Conservation (phyloP, 192 early-diverging fungal species). For the Backusella liffmaniae region DNA sequence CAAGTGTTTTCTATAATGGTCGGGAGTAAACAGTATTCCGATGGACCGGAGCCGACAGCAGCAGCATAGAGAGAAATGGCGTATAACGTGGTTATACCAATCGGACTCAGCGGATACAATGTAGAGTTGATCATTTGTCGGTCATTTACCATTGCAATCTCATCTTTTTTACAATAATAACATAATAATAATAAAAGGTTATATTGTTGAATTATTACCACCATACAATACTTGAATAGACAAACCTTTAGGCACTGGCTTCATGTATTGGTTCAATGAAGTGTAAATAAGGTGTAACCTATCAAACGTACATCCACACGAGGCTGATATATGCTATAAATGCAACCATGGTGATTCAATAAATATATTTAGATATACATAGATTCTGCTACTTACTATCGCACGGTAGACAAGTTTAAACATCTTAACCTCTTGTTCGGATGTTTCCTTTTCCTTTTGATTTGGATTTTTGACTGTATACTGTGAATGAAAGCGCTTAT, state of each 20-base stretch:
- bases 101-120: conserved; percentile 7
- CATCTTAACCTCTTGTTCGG: not conserved
- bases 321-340: not conserved
- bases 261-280: not conserved
- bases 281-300: not conserved
- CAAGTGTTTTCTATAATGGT: not conserved
- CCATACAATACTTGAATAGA: not conserved
- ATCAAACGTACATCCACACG: conserved; percentile 8
- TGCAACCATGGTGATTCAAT: not conserved
- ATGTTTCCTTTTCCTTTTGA: not conserved
- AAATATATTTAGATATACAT: not conserved
- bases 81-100: conserved; percentile 10
- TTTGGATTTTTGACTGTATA: conserved; percentile 11
- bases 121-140: conserved; percentile 1
- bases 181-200: not conserved
- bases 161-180: not conserved
- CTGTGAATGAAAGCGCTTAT: conserved; percentile 14
- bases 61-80: not conserved
- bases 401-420: not conserved
- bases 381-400: not conserved
- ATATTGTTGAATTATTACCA: too few relatives aligned
- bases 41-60: not conserved
- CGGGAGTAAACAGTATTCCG: not conserved
- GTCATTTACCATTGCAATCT: not conserved
- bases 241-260: not conserved